Evolutionary conservation across 768 basidiomycete genomes (phyloP).

Genomic region (Boletus tylopilopsis): DNA sequence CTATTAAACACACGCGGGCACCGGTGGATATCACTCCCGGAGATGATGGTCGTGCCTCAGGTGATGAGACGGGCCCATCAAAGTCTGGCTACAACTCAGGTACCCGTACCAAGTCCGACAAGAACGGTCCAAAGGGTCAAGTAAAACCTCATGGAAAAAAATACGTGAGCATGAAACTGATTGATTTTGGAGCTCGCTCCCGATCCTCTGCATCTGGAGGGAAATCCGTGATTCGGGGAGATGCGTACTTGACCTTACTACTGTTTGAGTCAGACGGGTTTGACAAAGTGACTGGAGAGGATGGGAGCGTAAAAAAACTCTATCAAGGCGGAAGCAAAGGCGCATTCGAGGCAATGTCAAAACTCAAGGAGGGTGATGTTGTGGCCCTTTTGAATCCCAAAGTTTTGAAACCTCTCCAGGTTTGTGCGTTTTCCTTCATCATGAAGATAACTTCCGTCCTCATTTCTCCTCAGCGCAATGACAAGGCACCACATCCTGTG

Average conservation of each 20-base stretch:
- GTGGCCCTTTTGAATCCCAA: conserved; percentile 86
- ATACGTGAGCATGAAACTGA: conserved; percentile 82
- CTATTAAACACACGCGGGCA: conserved; percentile 66
- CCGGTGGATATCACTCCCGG: conserved; percentile 50
- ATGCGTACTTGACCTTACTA: conserved; percentile 77
- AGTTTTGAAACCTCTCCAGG: conserved; percentile 83
- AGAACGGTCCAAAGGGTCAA: conserved; percentile 12
- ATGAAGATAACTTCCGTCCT: background rate
- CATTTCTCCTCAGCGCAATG: conserved; percentile 19
- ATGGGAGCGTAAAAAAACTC: conserved; percentile 52
- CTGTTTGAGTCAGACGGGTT: conserved; percentile 85
- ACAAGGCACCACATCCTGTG: conserved; percentile 66
- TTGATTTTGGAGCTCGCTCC: conserved; percentile 71
- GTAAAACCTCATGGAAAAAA: conserved; percentile 59
- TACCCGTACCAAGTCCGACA: conserved; percentile 14
- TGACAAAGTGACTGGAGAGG: conserved; percentile 51
- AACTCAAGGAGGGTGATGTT: conserved; percentile 85
- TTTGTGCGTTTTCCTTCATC: conserved; percentile 30
- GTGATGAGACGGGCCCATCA: conserved; percentile 18
- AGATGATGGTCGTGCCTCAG: conserved; percentile 41
- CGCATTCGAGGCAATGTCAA: conserved; percentile 85
- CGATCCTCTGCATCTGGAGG: conserved; percentile 53
- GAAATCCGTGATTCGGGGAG: conserved; percentile 64
- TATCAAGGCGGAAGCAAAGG: conserved; percentile 91
- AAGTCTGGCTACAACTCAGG: conserved; percentile 1